phyloP scores from a whole-genome alignment of 2,329 filamentous ascomycete species.

The Botryosphaeria dothidea region DNA sequence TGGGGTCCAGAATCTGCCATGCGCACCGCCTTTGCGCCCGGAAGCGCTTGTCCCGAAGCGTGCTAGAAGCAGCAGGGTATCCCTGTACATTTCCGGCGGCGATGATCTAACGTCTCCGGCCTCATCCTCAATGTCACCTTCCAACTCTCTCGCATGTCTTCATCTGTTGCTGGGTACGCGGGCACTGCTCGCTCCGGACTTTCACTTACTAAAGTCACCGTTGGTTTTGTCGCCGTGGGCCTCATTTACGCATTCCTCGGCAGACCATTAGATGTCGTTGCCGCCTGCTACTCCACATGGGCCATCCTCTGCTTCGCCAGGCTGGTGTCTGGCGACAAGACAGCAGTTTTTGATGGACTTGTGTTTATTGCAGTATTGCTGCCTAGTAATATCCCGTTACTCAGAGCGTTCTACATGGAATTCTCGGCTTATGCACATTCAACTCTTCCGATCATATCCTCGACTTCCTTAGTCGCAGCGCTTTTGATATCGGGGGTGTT shows the following conservation, averaged over 20 bases:
- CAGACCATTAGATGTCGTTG: background rate
- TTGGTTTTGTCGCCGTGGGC: background rate
- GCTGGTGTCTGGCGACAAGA: background rate
- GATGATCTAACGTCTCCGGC: conserved; percentile 11
- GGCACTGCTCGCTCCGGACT: background rate
- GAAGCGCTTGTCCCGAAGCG: background rate
- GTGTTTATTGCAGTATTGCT: background rate
- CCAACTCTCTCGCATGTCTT: conserved; percentile 5
- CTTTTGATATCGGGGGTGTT: background rate
- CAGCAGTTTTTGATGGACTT: background rate
- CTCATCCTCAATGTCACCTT: background rate
- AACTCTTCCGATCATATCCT: background rate
- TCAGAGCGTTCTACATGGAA: background rate
- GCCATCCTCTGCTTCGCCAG: background rate
- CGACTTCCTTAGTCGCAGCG: background rate
- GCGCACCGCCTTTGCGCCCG: background rate
- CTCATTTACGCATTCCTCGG: background rate
- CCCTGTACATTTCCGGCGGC: conserved; percentile 14
- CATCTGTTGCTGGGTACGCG: background rate
- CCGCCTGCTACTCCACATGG: conserved; percentile 2
- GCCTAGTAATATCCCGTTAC: background rate
- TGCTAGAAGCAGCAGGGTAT: background rate
- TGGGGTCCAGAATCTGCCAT: background rate
- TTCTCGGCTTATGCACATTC: background rate
- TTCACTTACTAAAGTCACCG: background rate